Evolutionary conservation across 2,329 filamentous ascomycete genomes (phyloP).

Genomic region (Beauveria sp.): DNA sequence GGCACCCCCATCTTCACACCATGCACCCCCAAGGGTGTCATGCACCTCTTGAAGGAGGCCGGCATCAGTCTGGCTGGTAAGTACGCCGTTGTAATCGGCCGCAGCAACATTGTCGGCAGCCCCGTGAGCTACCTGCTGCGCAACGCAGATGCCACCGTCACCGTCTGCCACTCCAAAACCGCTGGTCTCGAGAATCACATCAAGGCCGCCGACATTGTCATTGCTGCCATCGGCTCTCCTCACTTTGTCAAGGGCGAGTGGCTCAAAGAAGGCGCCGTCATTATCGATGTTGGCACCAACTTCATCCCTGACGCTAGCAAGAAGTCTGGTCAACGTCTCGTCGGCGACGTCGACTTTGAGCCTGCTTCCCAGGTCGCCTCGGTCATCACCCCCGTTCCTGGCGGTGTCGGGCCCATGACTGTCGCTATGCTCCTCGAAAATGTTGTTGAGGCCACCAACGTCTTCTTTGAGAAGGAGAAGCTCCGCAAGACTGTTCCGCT

Average conservation of each 20-base stretch:
- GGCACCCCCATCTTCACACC: conserved; percentile 84
- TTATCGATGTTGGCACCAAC: conserved; percentile 97
- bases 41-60: conserved; percentile 79
- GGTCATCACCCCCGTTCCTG: conserved; percentile 90
- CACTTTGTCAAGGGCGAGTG: conserved; percentile 90
- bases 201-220: conserved; percentile 78
- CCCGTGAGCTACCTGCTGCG: conserved; percentile 93
- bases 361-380: conserved; percentile 79
- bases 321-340: conserved; percentile 86
- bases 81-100: conserved; percentile 86
- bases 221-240: conserved; percentile 84
- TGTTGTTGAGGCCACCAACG: conserved; percentile 76
- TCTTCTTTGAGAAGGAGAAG: conserved; percentile 78
- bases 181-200: conserved; percentile 63
- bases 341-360: conserved; percentile 92
- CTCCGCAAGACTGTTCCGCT: conserved; percentile 71
- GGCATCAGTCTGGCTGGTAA: conserved; percentile 82
- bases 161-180: conserved; percentile 89
- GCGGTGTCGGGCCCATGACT: conserved; percentile 97
- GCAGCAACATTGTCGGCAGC: conserved; percentile 95
- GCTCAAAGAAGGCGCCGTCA: conserved; percentile 89
- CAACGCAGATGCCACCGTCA: conserved; percentile 94
- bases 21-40: conserved; percentile 95
- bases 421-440: conserved; percentile 97
- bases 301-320: conserved; percentile 82